Percentiles rank a stretch among this genome's conserved stretches.
Conservation (phyloP, 495 filamentous ascomycete species). For the Staphylotrichum longicolle region DNA sequence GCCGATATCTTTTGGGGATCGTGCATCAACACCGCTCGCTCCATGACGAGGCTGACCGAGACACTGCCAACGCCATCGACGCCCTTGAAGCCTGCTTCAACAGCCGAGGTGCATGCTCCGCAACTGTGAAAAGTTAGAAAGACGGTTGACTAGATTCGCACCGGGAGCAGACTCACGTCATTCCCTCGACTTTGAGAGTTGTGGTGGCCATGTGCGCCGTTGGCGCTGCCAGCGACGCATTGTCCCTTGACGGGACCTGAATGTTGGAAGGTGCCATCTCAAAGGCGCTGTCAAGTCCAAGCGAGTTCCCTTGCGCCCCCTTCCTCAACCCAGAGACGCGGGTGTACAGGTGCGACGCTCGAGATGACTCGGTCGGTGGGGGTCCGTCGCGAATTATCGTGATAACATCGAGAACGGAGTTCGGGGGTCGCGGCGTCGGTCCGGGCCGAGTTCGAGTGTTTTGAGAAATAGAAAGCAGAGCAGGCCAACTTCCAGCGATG, state of each 20-base stretch:
- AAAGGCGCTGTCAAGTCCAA: neutral
- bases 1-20: conserved; percentile 72
- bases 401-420: conserved; percentile 17
- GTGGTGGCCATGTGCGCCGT: conserved; percentile 79
- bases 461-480: conserved; percentile 11
- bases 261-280: conserved; percentile 50
- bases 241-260: conserved; percentile 44
- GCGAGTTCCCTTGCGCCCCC: neutral
- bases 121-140: conserved; percentile 38
- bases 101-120: conserved; percentile 83
- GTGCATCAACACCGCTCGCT: conserved; percentile 85
- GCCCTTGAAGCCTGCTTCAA: conserved; percentile 78
- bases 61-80: conserved; percentile 78
- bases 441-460: neutral
- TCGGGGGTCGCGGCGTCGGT: neutral
- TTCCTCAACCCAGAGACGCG: neutral
- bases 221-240: conserved; percentile 33
- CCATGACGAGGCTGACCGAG: conserved; percentile 88
- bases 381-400: neutral
- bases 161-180: conserved; percentile 59
- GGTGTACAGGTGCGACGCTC: conserved; percentile 8
- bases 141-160: neutral
- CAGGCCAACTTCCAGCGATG: conserved; percentile 28
- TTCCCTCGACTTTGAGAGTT: conserved; percentile 81
- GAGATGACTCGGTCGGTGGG: conserved; percentile 15